Evolutionary conservation across 1,284 basidiomycete genomes (phyloP).

Genomic region (Rhodofomes roseus): DNA sequence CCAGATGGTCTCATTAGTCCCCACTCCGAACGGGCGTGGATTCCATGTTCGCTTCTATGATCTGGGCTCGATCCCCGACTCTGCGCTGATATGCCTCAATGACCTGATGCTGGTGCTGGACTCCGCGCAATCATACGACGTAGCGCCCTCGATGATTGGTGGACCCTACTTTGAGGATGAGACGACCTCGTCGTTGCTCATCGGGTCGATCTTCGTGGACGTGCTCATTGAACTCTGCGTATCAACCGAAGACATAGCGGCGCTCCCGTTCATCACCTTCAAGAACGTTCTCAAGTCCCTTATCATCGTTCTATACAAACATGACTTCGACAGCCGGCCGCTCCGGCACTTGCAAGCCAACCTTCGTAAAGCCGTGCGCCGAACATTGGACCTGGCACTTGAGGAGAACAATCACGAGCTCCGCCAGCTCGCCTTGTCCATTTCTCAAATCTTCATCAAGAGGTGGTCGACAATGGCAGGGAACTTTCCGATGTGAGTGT

Average conservation of each 20-base stretch:
- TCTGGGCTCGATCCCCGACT: constrained; percentile 37
- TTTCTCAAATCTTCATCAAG: constrained; percentile 58
- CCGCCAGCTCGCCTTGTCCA: constrained; percentile 57
- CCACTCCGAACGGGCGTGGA: constrained; percentile 41
- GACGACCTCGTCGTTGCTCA: constrained; percentile 38
- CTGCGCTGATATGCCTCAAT: constrained; percentile 51
- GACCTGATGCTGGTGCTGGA: constrained; percentile 58
- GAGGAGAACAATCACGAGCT: constrained; percentile 57
- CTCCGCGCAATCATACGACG: constrained; percentile 43
- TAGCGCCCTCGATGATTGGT: constrained; percentile 48
- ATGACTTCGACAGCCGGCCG: constrained; percentile 54
- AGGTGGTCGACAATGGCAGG: constrained; percentile 51
- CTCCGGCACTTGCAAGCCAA: constrained; percentile 49
- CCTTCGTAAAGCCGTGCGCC: constrained; percentile 48
- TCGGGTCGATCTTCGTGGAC: constrained; percentile 64
- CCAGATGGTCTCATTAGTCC: constrained; percentile 40
- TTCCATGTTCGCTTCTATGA: constrained; percentile 53
- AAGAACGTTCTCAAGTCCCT: constrained; percentile 60
- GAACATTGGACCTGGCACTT: constrained; percentile 47
- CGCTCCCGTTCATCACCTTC: constrained; percentile 47
- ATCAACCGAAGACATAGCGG: constrained; percentile 37
- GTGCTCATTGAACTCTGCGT: constrained; percentile 47
- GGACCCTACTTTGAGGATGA: constrained; percentile 42
- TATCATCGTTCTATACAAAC: constrained; percentile 65
- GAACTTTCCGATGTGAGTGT: constrained; percentile 47